Base-by-base conservation (phyloP, 495 filamentous ascomycete species). In the Neurospora terricola region DNA sequence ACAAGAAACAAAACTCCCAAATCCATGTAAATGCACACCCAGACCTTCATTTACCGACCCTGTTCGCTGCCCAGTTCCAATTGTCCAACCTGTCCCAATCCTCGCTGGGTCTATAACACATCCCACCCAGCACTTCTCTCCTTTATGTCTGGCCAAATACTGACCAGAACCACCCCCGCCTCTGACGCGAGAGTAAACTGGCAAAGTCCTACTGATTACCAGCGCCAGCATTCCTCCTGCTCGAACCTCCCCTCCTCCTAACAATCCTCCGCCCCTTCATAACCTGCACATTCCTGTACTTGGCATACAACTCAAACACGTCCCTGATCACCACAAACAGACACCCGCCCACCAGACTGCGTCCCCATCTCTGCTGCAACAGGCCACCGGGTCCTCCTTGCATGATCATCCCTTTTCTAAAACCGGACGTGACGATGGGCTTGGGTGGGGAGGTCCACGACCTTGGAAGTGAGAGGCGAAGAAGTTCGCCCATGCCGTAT, bases 241-340 rank as follows among this genome's bases (percentile, higher is more conserved):
- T 59, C 10, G 18, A 39, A 9, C n/a, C 70, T 30, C 30, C 27
- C 27, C 70, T 80, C 18, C 74, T 78, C 69, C 81, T 77, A 3
- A 82, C 81, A 77, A 96, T 86, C 79, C 85, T 88, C 79, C 93
- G 84, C 66, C 87, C 85, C 69, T 86, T 82, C 82, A 91, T 89
- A 71, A 89, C 89, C 80, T 91, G 87, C 40, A 91, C 93, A 75
- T 89, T 82, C 77, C 88, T 88, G 84, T 92, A 94, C 76, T 91
- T 88, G 69, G 89, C 88, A 79, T 93, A 96, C 8, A 96, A 84
- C 75, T 89, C 82, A 70, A 94, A 82, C 5, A 88, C 90, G 80
- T 97, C 93, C 76, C 91, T 92, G 8, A 94, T 78, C 27, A 94
- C 87, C 66, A 94, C 89, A 75, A 92, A 94, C 62, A 93, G 83